These are phyloP conservation scores for Coemansia sp. DNA, from an alignment of 192 early-diverging fungal species.

Conservation along the genomic window DNA sequence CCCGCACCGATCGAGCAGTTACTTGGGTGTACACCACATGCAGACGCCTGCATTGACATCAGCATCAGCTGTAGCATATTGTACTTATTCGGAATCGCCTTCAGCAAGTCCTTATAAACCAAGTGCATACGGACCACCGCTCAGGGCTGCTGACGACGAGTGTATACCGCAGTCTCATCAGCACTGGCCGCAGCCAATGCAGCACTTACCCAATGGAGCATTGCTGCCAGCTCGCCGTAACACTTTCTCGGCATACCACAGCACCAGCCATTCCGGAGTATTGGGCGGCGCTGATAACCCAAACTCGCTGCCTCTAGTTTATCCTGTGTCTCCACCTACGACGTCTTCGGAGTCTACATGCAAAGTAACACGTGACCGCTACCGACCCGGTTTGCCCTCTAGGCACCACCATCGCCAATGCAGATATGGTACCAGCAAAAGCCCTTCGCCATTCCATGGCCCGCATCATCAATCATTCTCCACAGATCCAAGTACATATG, in stretches of 20 bases:
- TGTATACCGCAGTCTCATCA: neutral
- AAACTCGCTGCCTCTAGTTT: neutral
- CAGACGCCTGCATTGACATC: constrained; percentile 9
- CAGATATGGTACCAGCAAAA: neutral
- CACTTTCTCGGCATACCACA: constrained; percentile 21
- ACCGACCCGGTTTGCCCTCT: constrained; percentile 17
- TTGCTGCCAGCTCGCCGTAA: constrained; percentile 16
- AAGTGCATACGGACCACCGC: neutral
- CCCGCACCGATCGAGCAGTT: neutral
- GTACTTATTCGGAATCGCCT: neutral
- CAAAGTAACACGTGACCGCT: constrained; percentile 19
- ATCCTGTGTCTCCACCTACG: neutral
- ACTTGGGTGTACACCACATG: neutral
- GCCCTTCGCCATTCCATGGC: constrained; percentile 7
- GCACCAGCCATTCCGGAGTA: neutral
- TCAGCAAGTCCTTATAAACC: neutral
- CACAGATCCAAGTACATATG: neutral
- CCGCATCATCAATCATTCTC: neutral
- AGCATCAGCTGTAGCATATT: neutral
- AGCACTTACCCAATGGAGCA: neutral
- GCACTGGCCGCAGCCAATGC: neutral
- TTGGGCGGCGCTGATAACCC: neutral
- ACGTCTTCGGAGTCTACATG: neutral
- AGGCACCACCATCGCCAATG: neutral
- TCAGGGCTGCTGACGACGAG: neutral